These are phyloP conservation scores for Alternaria arbusti DNA, from an alignment of 2,329 filamentous ascomycete genomes.

Conservation along the genomic window DNA sequence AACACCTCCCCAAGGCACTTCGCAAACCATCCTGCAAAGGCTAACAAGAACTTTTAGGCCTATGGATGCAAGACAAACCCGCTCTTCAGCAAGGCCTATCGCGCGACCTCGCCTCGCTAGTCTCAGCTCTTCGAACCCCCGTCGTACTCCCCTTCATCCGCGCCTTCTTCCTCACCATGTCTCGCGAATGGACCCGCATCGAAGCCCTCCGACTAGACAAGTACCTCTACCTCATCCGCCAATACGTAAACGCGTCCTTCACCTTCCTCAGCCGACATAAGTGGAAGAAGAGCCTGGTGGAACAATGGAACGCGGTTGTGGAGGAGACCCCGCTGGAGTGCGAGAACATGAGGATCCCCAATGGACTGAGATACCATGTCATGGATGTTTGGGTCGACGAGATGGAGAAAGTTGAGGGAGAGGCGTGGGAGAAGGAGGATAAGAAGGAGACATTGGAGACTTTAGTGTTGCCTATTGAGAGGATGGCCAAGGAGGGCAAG, in stretches of 20 bases:
- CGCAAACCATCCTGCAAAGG: background rate
- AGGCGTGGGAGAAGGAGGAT: slow-evolving; percentile 49
- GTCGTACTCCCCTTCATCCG: slow-evolving; percentile 53
- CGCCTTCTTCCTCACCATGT: slow-evolving; percentile 61
- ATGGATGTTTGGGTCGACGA: slow-evolving; percentile 94
- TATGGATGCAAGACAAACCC: slow-evolving; percentile 93
- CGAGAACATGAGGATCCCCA: slow-evolving; percentile 68
- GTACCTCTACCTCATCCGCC: slow-evolving; percentile 83
- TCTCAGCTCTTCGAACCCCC: slow-evolving; percentile 62
- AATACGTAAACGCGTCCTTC: slow-evolving; percentile 77
- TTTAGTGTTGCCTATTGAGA: slow-evolving; percentile 63
- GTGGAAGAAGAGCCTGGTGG: slow-evolving; percentile 50
- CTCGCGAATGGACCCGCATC: slow-evolving; percentile 58
- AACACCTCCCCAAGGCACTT: background rate
- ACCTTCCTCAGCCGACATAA: slow-evolving; percentile 52
- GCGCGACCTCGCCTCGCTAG: slow-evolving; percentile 74
- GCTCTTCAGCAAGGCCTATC: slow-evolving; percentile 86
- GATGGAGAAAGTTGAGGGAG: slow-evolving; percentile 70
- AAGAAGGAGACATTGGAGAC: slow-evolving; percentile 50
- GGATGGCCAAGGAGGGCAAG: slow-evolving; percentile 62
- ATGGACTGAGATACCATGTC: slow-evolving; percentile 85
- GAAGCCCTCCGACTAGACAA: slow-evolving; percentile 76
- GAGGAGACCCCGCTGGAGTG: slow-evolving; percentile 53
- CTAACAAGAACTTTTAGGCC: slow-evolving; percentile 54
- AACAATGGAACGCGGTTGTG: slow-evolving; percentile 57